Conservation (phyloP, 2,329 filamentous ascomycete species). For the Ophiostoma angusticollis region DNA sequence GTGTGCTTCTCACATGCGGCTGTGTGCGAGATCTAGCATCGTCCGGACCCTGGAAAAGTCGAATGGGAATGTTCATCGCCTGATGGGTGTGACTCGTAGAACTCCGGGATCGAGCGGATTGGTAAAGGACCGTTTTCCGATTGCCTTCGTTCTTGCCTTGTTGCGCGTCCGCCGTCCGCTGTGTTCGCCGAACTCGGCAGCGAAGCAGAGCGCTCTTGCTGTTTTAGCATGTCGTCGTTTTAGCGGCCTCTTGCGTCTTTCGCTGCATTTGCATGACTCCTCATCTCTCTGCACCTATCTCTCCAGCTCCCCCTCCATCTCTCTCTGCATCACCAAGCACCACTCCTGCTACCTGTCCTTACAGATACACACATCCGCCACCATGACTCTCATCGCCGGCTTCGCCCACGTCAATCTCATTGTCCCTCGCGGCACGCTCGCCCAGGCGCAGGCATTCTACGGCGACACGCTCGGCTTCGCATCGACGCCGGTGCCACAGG, state of each 20-base stretch:
- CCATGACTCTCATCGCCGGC: conserved; percentile 16
- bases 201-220: neutral
- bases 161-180: no score
- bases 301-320: neutral
- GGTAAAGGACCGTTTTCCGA: neutral
- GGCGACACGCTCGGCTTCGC: conserved; percentile 40
- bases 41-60: no score
- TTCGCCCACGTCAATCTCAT: conserved; percentile 42
- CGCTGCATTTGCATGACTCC: neutral
- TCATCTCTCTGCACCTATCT: neutral
- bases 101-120: no score
- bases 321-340: no score
- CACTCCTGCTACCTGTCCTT: neutral
- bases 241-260: neutral
- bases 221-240: conserved; percentile 3
- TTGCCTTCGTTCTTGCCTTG: no score
- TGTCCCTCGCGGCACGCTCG: conserved; percentile 40
- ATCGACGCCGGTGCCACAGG: conserved; percentile 36
- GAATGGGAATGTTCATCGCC: no score
- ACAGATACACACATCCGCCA: neutral
- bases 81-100: no score
- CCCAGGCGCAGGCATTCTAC: conserved; percentile 41
- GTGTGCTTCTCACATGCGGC: no score
- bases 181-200: neutral
- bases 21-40: no score